Evolutionary conservation across 2,329 filamentous ascomycete genomes (phyloP).

Genomic region (Pyrenochaeta sp.): DNA sequence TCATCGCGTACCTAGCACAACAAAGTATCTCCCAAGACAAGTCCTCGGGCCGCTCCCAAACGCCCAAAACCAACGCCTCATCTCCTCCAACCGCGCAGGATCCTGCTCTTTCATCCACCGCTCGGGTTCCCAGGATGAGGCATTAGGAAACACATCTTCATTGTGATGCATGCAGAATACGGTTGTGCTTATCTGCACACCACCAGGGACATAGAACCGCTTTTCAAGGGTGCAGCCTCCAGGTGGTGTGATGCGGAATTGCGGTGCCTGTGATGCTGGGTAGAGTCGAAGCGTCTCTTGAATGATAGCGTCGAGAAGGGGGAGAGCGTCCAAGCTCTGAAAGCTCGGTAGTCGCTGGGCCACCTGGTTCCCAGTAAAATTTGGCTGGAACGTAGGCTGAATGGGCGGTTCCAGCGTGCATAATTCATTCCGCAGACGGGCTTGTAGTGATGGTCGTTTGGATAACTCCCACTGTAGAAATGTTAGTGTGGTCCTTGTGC

Average conservation of each 20-base stretch:
- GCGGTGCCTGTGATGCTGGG: conserved; percentile 65
- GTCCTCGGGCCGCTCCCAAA: conserved; percentile 54
- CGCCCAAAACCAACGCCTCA: conserved; percentile 56
- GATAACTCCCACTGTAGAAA: conserved; percentile 66
- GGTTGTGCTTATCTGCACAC: conserved; percentile 48
- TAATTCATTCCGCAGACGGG: conserved; percentile 49
- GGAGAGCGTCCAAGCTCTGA: conserved; percentile 54
- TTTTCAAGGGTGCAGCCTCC: conserved; percentile 42
- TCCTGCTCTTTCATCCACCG: conserved; percentile 44
- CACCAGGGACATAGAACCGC: conserved; percentile 42
- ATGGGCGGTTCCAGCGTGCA: conserved; percentile 1
- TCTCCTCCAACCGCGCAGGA: conserved; percentile 39
- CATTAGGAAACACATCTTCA: conserved; percentile 47
- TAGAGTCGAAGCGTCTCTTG: conserved; percentile 67
- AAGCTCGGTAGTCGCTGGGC: conserved; percentile 25
- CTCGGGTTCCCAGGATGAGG: conserved; percentile 42
- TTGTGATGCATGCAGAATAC: conserved; percentile 53
- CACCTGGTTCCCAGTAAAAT: conserved; percentile 17
- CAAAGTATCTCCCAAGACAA: conserved; percentile 55
- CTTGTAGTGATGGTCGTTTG: conserved; percentile 37
- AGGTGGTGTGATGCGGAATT: conserved; percentile 60
- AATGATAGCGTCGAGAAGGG: conserved; percentile 64
- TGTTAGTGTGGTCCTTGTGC: conserved; percentile 70
- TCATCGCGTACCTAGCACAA: conserved; percentile 43
- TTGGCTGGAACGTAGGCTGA: conserved; percentile 1